Evolutionary conservation across 2,329 filamentous ascomycete species (phyloP), one percentile per base, ranked within the genome.

Genomic region (Sphaerulina populicola): DNA sequence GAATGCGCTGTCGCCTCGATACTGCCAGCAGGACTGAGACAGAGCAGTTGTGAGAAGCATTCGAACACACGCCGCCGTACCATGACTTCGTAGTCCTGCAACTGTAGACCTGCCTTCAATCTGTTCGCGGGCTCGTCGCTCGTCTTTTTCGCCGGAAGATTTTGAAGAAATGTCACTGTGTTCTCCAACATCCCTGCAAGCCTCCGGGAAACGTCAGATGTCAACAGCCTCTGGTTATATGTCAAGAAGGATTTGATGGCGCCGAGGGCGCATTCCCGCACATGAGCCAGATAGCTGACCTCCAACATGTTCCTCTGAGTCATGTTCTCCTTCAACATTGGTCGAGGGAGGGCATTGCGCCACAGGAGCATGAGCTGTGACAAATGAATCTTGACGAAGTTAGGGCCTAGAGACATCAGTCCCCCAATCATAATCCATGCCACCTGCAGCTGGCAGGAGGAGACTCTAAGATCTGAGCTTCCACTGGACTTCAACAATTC

Each of bases 361-460:
- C 93, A 98, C 6, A 98, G 74, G 7, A 98, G 74, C 50, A 98
- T 81, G 18, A 98, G 76, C 65, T 98, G 93, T 2, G 90, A 91
- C 6, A 98, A 77, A 69, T 98, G 93, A 21, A 97, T 97, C 71
- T 98, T 98, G 69, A 97, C 91, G 68, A 98, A 98, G 68, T 95
- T 97, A 3, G 93, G 91, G 0, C 93, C 93, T 0, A 98, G 77
- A 0, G 90, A 89, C 91, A 97, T 97, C 49, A 98, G 73, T 0
- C 94, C 93, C 35, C 94, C 93, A 42, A 98, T 94, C 51, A 98
- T 74, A 43, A 94, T 94, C 91, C 93, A 98, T 4, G 93, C 93
- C 2, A 98, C 90, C 66, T 98, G 93, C 21, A 98, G 89, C 65
- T 98, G 93, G 1, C 89, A 95, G 62, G 88, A 88, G 6, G 93